These are phyloP conservation scores for Biancaea sappan DNA, from an alignment of 306 rosid species.

Conservation along the genomic window DNA sequence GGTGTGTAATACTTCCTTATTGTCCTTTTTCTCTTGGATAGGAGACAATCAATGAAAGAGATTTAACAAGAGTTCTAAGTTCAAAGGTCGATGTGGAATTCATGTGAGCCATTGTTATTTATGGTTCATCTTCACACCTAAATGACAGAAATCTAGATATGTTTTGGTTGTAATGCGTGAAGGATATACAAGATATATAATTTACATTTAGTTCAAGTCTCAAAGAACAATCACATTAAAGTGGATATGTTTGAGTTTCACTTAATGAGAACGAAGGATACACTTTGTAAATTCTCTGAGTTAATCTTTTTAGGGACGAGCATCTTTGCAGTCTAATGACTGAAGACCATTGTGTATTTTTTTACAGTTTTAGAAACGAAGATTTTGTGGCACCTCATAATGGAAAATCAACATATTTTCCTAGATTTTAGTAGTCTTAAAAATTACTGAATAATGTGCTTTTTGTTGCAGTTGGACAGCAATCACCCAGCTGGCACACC, in stretches of 20 bases:
- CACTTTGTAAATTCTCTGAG: background rate
- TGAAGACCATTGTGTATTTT: background rate
- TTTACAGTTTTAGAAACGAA: background rate
- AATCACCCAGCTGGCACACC: slow-evolving; percentile 90
- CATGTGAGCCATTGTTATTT: slow-evolving; percentile 12
- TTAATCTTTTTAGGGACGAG: background rate
- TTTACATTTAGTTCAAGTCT: slow-evolving; percentile 17
- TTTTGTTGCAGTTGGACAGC: slow-evolving; percentile 88
- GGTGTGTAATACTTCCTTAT: background rate
- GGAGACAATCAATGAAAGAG: slow-evolving; percentile 6
- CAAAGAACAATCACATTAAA: background rate
- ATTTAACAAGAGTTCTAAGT: background rate
- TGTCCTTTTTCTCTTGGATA: background rate
- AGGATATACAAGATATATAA: slow-evolving; percentile 10
- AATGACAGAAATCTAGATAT: slow-evolving; percentile 9
- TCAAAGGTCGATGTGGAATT: background rate
- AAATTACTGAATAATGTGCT: slow-evolving; percentile 5
- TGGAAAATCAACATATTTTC: slow-evolving; percentile 1
- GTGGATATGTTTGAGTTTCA: background rate
- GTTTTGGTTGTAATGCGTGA: background rate
- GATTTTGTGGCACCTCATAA: slow-evolving; percentile 6
- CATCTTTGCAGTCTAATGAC: slow-evolving; percentile 3
- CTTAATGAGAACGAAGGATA: background rate
- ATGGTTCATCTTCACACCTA: slow-evolving; percentile 24
- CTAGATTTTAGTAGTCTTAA: slow-evolving; percentile 1